Conservation (phyloP, 2,329 filamentous ascomycete genomes). For the Sclerotinia subarctica region DNA sequence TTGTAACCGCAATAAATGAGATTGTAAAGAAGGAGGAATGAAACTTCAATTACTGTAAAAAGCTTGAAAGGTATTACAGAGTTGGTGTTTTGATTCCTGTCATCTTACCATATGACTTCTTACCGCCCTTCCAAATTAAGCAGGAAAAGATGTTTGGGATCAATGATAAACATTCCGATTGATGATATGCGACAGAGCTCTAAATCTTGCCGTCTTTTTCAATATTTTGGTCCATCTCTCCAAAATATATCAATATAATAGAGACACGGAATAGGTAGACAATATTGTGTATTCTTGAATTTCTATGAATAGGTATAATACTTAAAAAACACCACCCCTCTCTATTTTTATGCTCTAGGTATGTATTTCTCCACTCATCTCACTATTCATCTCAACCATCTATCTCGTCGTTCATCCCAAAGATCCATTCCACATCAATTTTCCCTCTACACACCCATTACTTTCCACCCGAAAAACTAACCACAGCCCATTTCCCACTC, state of each 20-base stretch:
- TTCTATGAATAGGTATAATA: not conserved
- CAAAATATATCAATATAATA: no score
- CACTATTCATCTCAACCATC: not conserved
- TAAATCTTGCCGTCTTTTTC: no score
- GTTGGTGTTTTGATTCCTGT: not conserved
- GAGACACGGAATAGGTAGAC: no score
- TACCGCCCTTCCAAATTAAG: not conserved
- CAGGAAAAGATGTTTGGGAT: not conserved
- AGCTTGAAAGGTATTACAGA: not conserved
- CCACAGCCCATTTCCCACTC: conserved; percentile 95
- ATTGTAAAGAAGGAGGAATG: not conserved
- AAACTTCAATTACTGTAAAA: not conserved
- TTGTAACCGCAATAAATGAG: not conserved
- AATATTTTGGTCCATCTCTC: no score
- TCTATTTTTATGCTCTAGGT: not conserved
- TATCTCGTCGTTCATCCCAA: no score
- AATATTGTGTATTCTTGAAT: no score
- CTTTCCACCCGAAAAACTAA: conserved; percentile 76
- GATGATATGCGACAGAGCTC: no score
- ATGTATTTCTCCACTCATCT: not conserved
- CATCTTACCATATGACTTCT: not conserved
- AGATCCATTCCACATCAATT: not conserved
- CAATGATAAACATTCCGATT: no score
- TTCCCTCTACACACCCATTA: conserved; percentile 13
- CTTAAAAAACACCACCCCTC: not conserved